Evolutionary conservation across 805 yeast genomes (phyloP).

Genomic region (Scheffersomyces coipomensis): DNA sequence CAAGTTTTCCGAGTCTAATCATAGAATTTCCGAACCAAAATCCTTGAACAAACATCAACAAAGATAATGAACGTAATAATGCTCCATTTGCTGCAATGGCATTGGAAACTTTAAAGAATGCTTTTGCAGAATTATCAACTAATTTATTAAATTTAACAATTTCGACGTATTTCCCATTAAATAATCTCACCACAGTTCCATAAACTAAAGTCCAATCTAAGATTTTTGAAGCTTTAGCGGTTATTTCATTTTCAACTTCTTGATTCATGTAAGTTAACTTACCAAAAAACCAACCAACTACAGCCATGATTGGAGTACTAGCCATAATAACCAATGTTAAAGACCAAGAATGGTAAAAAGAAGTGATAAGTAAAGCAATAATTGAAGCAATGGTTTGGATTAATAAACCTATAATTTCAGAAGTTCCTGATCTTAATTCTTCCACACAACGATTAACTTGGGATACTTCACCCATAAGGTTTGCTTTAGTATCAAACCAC

Average conservation of each 20-base stretch:
- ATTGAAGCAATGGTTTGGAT: slow-evolving; percentile 54
- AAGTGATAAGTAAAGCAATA: slow-evolving; percentile 54
- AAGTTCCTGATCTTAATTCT: slow-evolving; percentile 64
- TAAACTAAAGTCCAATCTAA: slow-evolving; percentile 71
- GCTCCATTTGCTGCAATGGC: slow-evolving; percentile 57
- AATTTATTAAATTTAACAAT: slow-evolving; percentile 36
- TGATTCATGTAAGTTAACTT: slow-evolving; percentile 49
- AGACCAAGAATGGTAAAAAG: slow-evolving; percentile 82
- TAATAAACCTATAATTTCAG: slow-evolving; percentile 63
- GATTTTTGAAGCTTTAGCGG: slow-evolving; percentile 56
- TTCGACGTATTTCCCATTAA: slow-evolving; percentile 59
- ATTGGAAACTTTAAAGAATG: slow-evolving; percentile 44
- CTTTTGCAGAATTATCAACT: slow-evolving; percentile 31
- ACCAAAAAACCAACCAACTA: slow-evolving; percentile 51
- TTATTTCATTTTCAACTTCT: slow-evolving; percentile 52
- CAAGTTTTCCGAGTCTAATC: slow-evolving; percentile 49
- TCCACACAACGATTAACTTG: slow-evolving; percentile 73
- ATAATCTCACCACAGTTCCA: slow-evolving; percentile 58
- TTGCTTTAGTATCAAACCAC: slow-evolving; percentile 64
- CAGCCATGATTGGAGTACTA: slow-evolving; percentile 64
- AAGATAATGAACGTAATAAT: slow-evolving; percentile 51
- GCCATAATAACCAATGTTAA: slow-evolving; percentile 77
- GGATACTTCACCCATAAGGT: slow-evolving; percentile 60
- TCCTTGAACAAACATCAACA: slow-evolving; percentile 84
- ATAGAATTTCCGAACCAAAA: slow-evolving; percentile 86